These are phyloP conservation scores for Gypsophila paniculata DNA, from an alignment of 179 eudicot genomes.

Conservation along the genomic window DNA sequence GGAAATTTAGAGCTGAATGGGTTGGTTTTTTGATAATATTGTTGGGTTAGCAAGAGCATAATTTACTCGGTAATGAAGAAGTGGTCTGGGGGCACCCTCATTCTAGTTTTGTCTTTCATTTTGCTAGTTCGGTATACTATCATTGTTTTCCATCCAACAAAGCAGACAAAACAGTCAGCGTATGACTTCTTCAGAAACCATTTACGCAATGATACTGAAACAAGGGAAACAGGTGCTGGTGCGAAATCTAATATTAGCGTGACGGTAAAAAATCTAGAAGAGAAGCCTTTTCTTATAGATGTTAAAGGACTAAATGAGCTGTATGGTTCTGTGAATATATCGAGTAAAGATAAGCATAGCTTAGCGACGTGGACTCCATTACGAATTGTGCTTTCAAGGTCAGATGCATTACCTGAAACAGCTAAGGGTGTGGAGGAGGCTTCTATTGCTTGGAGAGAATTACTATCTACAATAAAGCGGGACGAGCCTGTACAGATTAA, in stretches of 20 bases:
- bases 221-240: constrained; percentile 12
- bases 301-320: constrained; percentile 53
- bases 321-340: constrained; percentile 44
- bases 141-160: constrained; percentile 25
- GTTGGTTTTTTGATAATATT: not conserved
- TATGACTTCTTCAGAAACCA: constrained; percentile 57
- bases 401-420: constrained; percentile 78
- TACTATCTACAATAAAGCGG: constrained; percentile 34
- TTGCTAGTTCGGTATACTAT: constrained; percentile 44
- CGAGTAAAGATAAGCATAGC: constrained; percentile 35
- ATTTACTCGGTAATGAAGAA: constrained; percentile 40
- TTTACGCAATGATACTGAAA: constrained; percentile 29
- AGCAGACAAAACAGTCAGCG: constrained; percentile 54
- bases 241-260: constrained; percentile 14
- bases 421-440: constrained; percentile 70
- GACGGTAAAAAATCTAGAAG: constrained; percentile 18
- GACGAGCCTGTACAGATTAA: constrained; percentile 14
- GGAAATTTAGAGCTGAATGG: not conserved
- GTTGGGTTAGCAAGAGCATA: constrained; percentile 10
- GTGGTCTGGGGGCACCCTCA: constrained; percentile 55
- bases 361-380: constrained; percentile 58
- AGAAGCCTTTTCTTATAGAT: constrained; percentile 45
- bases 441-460: constrained; percentile 51
- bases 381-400: constrained; percentile 57
- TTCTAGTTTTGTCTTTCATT: constrained; percentile 39